phyloP scores from a whole-genome alignment of 352 stramenopile genomes.

The Pythium insidiosum region DNA sequence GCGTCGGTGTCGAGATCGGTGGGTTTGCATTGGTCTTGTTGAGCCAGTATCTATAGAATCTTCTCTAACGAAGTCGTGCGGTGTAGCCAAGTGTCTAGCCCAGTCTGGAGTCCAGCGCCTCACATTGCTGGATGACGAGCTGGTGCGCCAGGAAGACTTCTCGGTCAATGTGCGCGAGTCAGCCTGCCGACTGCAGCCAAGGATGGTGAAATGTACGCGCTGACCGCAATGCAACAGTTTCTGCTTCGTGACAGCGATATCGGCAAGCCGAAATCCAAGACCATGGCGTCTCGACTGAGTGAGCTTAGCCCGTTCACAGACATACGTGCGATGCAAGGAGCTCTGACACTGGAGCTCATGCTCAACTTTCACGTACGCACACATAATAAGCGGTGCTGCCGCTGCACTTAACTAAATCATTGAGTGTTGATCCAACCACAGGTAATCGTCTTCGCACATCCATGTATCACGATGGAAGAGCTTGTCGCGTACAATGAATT shows the following conservation, averaged over 20 bases:
- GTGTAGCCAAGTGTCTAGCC: slow-evolving; percentile 28
- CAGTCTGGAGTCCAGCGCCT: slow-evolving; percentile 26
- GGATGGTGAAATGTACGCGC: neutral
- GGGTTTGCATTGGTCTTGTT: neutral
- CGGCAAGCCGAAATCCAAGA: slow-evolving; percentile 21
- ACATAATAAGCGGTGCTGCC: neutral
- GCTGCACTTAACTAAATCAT: neutral
- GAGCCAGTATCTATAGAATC: neutral
- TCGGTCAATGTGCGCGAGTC: slow-evolving; percentile 8
- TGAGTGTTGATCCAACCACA: slow-evolving; percentile 5
- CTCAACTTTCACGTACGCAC: slow-evolving; percentile 30
- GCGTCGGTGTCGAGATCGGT: slow-evolving; percentile 38
- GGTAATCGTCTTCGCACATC: slow-evolving; percentile 33
- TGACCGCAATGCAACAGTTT: slow-evolving; percentile 14
- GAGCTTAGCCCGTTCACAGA: slow-evolving; percentile 19
- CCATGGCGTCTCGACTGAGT: slow-evolving; percentile 20
- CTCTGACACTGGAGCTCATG: slow-evolving; percentile 25
- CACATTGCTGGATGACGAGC: slow-evolving; percentile 36
- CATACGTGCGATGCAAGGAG: slow-evolving; percentile 21
- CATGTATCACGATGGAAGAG: slow-evolving; percentile 23
- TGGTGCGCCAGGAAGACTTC: slow-evolving; percentile 29
- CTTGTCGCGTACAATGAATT: slow-evolving; percentile 43
- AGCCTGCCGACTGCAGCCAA: neutral
- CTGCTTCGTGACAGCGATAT: slow-evolving; percentile 21
- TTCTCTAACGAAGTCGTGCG: neutral